Conservation (phyloP, 768 basidiomycete genomes). For the Gautieria morchelliformis region DNA sequence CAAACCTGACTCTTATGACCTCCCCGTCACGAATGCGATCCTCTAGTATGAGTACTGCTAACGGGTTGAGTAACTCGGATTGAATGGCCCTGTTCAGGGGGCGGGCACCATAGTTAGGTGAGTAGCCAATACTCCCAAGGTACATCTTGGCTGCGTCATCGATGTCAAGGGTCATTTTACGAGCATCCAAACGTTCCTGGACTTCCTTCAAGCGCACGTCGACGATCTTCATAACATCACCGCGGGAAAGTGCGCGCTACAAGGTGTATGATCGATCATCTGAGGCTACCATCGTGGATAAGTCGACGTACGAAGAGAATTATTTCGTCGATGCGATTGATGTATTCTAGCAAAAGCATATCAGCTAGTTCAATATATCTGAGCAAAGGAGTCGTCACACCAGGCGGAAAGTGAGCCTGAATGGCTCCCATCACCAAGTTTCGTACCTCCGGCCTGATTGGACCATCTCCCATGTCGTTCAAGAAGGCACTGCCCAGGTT, state of each 20-base stretch:
- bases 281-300: not conserved
- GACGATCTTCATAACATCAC: conserved; percentile 76
- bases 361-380: not conserved
- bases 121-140: conserved; percentile 68
- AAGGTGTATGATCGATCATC: conserved; percentile 12
- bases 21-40: conserved; percentile 79
- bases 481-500: conserved; percentile 78
- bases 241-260: conserved; percentile 70
- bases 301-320: conserved; percentile 56
- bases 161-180: conserved; percentile 74
- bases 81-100: conserved; percentile 90
- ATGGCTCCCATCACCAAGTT: conserved; percentile 72
- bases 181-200: conserved; percentile 64
- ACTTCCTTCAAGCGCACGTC: conserved; percentile 82
- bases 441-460: conserved; percentile 50
- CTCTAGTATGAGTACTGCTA: conserved; percentile 77
- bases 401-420: conserved; percentile 75
- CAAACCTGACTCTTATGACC: conserved; percentile 62
- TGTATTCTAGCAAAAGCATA: conserved; percentile 44
- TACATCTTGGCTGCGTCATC: conserved; percentile 70
- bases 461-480: conserved; percentile 65
- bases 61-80: conserved; percentile 83
- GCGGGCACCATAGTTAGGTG: conserved; percentile 80
- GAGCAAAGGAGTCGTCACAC: not conserved
- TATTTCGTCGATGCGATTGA: conserved; percentile 84